Conservation (phyloP, 768 basidiomycete species). For the Kwoniella europaea region DNA sequence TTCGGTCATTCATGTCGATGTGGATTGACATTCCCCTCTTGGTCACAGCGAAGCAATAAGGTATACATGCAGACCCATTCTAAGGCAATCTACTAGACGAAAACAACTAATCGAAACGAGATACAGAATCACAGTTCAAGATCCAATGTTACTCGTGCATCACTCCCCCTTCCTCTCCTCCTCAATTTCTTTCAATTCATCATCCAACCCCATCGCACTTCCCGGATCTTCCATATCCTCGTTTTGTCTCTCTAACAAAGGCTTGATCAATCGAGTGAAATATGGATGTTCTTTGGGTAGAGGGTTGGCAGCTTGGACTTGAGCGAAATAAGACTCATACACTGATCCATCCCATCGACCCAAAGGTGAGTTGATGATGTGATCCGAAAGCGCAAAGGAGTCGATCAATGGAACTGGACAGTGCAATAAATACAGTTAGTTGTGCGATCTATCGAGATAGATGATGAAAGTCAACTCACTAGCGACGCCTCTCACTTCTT, state of each 20-base stretch:
- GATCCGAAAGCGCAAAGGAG: conserved; percentile 57
- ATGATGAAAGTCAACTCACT: conserved; percentile 36
- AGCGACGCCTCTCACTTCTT: conserved; percentile 49
- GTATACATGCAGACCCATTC: background rate
- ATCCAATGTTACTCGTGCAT: background rate
- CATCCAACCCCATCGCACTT: conserved; percentile 57
- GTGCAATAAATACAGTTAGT: background rate
- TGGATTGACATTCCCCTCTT: background rate
- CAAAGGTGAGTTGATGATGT: conserved; percentile 61
- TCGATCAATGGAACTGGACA: conserved; percentile 54
- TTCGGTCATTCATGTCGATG: background rate
- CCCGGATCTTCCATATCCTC: conserved; percentile 55
- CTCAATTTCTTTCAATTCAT: conserved; percentile 47
- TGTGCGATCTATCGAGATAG: no score
- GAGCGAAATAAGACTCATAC: conserved; percentile 61
- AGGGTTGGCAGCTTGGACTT: conserved; percentile 60
- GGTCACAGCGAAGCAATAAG: background rate
- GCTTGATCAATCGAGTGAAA: conserved; percentile 61
- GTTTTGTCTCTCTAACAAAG: conserved; percentile 59
- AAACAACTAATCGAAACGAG: background rate
- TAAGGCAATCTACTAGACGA: background rate
- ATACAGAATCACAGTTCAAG: background rate
- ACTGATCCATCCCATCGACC: conserved; percentile 60
- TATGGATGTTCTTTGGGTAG: conserved; percentile 60
- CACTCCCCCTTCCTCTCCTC: conserved; percentile 35